Conservation (phyloP, 2,329 filamentous ascomycete species). For the Hyphodiscus sp. region DNA sequence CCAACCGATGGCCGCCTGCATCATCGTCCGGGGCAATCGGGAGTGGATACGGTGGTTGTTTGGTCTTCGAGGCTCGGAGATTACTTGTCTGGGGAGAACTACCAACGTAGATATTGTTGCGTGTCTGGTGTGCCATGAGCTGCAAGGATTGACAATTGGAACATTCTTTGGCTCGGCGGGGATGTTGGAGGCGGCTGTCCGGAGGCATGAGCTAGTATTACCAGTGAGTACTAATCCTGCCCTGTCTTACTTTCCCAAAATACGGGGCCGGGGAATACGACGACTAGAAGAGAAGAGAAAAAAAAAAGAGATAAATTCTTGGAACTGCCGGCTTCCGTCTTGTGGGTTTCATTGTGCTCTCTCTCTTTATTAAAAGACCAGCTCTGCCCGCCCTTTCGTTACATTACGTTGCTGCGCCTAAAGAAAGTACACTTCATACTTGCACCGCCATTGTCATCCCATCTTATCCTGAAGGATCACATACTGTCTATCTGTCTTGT, state of each 20-base stretch:
- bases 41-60: not conserved
- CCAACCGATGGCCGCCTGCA: not conserved
- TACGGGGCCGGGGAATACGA: slow-evolving; percentile 3
- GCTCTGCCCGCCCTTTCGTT: not conserved
- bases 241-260: slow-evolving; percentile 13
- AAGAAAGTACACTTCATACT: not conserved
- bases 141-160: slow-evolving; percentile 1
- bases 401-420: not conserved
- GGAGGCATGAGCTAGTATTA: slow-evolving; percentile 16
- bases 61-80: not conserved
- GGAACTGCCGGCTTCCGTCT: slow-evolving; percentile 1
- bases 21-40: slow-evolving; percentile 9
- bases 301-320: slow-evolving; percentile 10
- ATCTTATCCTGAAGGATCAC: slow-evolving; percentile 1
- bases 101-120: slow-evolving; percentile 2
- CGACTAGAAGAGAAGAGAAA: slow-evolving; percentile 1
- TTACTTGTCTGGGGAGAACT: not conserved
- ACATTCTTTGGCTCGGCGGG: slow-evolving; percentile 15
- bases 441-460: not conserved
- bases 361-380: not conserved
- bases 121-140: not conserved
- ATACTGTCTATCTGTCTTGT: not conserved
- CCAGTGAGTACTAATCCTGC: slow-evolving; percentile 9
- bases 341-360: not conserved
- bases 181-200: slow-evolving; percentile 12